Evolutionary conservation across 75 land plant genomes (phyloP).

Genomic region (Chamaecyparis obtusa): DNA sequence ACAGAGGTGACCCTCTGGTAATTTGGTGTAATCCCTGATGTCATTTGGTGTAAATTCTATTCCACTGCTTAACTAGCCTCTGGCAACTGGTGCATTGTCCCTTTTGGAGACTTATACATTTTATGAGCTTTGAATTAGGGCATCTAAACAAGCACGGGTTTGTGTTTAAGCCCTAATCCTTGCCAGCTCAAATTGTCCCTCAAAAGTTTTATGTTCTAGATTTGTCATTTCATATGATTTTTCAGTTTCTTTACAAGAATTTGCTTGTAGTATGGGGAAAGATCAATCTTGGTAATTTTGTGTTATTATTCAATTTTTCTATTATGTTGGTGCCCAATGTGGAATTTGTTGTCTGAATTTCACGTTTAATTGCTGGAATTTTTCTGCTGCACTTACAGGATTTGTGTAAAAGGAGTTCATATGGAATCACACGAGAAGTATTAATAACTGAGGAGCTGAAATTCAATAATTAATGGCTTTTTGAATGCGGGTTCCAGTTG

Average conservation of each 20-base stretch:
- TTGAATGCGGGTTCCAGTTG: neutral
- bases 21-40: neutral
- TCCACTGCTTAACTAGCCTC: neutral
- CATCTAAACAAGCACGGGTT: neutral
- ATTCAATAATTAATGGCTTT: neutral
- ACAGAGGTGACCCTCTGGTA: neutral
- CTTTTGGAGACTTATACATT: neutral
- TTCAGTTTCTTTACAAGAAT: neutral
- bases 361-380: neutral
- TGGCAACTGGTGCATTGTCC: neutral
- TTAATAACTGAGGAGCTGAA: neutral
- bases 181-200: neutral
- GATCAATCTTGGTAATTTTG: neutral
- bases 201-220: neutral
- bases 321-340: neutral
- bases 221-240: neutral
- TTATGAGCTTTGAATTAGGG: neutral
- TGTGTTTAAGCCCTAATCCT: neutral
- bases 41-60: neutral
- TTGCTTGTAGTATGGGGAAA: neutral
- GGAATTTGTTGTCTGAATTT: neutral
- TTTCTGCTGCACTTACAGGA: neutral
- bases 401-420: neutral
- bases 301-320: neutral
- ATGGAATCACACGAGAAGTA: conserved; percentile 5